Evolutionary conservation across 345 rosid genomes (phyloP), one percentile per base, ranked within the genome.

Genomic region (Moricandia arvensis): DNA sequence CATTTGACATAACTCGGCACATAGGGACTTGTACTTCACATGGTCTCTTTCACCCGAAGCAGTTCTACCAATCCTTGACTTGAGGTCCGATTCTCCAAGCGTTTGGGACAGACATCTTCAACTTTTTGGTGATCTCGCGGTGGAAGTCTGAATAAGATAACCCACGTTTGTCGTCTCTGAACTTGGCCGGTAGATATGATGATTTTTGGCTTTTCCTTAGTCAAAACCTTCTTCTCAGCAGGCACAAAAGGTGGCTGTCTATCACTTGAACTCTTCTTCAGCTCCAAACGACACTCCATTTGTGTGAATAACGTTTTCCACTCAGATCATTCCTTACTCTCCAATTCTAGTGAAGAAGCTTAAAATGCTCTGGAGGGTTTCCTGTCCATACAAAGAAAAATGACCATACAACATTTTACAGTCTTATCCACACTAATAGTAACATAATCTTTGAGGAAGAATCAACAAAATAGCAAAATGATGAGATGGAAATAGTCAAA

Each of bases 1-100:
- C 86, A 82, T 79, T 77, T 87, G 41, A 87, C 72, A 84, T 86
- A 94, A 79, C 84, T 86, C 38, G 97, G 97, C 76, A 94, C 80
- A 38, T 84, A 84, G 0, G 0, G 97, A 90, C 92, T 90, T 91
- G 80, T 87, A 86, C 75, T 87, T 94, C 33, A 91, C 89, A 63
- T 62, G 49, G 1, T 74, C 79, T 58, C 82, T 63, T 24, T 79
- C 82, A 24, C 82, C 78, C 0, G 82, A 79, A 0, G 82, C 61
- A 0, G 82, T 78, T 72, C 75, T 79, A 62, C 75, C 68, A 31
- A 71, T 64, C 37, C 61, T 47, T 3, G 71, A 78, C 67, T 77
- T 85, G 17, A 69, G 67, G n/a, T n/a, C 24, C 76, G 80, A 74
- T 85, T 84, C 76, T 74, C 68, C 26, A 72, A 76, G 35, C 81